Evolutionary conservation across 2,329 filamentous ascomycete species (phyloP), one percentile per base, ranked within the genome.

Genomic region (Penicillium hordei): DNA sequence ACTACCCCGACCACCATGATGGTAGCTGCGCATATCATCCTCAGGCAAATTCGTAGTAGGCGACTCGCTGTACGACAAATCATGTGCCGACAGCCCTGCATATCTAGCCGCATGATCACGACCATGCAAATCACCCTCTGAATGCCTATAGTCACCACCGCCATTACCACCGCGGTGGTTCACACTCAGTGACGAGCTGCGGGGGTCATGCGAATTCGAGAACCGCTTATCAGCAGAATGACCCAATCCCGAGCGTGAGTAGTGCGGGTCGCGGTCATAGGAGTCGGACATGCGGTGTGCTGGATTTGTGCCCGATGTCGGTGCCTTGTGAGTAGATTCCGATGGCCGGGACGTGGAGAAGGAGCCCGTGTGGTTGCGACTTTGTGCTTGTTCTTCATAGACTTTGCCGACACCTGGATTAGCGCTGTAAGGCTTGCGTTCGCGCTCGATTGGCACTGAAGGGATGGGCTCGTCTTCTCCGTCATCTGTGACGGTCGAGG

Each of bases 371-470:
- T 66, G 65, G 17, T 61, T 67, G 48, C 60, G 67, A 9, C 52
- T 48, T 12, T 57, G 48, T 7, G 45, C 54, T 3, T 63, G 13
- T n/a, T 79, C 78, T 17, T 81, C 78, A 58, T 86, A 83, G 3
- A 78, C 70, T 68, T 86, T 88, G 8, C 85, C 86, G 27, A 74
- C 77, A 10, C 85, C 85, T 17, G 85, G 84, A 25, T 82, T 81
- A 1, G 82, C 82, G 27, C 75, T 77, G 65, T 89, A 89, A 0
- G 87, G 87, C 59, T 89, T 84, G 38, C 87, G 78, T 65, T 89
- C 83, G 6, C 87, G 82, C 67, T 89, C 87, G 46, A 89, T 82
- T 1, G 83, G 83, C 1, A 81, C 76, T 0, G 77, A 68, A 0
- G 79, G 71, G 1, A 75, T 70, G 15, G 70, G 60, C 29, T 77